Evolutionary conservation across 345 rosid species (phyloP), one percentile per base, ranked within the genome.

Genomic region (Eucalyptus marginata): DNA sequence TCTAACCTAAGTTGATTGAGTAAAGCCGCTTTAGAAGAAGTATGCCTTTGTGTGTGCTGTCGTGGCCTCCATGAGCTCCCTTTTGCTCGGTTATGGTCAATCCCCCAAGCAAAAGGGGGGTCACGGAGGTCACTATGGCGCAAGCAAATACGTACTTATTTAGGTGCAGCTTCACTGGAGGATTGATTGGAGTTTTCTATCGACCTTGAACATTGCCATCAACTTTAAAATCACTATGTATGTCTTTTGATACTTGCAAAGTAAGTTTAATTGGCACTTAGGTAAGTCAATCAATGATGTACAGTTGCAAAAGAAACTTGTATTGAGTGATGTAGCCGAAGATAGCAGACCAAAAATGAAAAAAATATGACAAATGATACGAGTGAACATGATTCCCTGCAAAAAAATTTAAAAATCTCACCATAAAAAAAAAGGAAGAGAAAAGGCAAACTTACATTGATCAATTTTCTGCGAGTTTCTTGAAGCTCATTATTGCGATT

Each of bases 21-120:
- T 22, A 8, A 54, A 22, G 24, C 11, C 8, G 5, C 59, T 0
- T 20, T 0, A 7, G 24, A 20, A 54, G 10, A 18, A 54, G 25
- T 54, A 54, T 20, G 59, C 25, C 2, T 2, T 54, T 7, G 27
- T 5, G 0, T 8, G 2, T 4, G 2, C 27, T 9, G 2, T 56
- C 0, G 59, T 50, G 51, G 16, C 51, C 2, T 50, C 6, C 17
- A 14, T 14, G 51, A 50, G 16, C 7, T 50, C 52, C 51, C 51
- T 49, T 49, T 49, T 49, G 51, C 5, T 49, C 0, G 16, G 16
- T 49, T 49, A 49, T 49, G 51, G 51, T 49, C 16, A 49, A 5
- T 49, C 51, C 17, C 2, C 52, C 16, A 4, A 50, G 7, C 52
- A 50, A 50, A 50, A 50, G 14, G 58, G 58, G 9, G 58, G 10